phyloP scores from a whole-genome alignment of 495 filamentous ascomycete species.

The Penicillium chermesinum region DNA sequence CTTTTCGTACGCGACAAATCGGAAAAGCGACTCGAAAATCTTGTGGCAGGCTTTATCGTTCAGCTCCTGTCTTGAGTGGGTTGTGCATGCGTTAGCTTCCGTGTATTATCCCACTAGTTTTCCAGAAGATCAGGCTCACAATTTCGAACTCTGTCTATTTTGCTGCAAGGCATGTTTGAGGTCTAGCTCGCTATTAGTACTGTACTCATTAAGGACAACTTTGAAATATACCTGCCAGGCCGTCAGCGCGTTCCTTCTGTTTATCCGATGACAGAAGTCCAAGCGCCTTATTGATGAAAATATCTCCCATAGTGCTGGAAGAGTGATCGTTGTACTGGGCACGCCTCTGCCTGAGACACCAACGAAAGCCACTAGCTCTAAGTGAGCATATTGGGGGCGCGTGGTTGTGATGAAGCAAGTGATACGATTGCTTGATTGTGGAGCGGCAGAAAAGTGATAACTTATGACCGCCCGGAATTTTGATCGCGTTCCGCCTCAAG shows the following conservation, averaged over 20 bases:
- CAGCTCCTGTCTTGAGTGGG: slow-evolving; percentile 41
- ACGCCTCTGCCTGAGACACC: neutral
- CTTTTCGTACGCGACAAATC: slow-evolving; percentile 60
- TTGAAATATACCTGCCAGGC: slow-evolving; percentile 40
- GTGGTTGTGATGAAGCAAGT: neutral
- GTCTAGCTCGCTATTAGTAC: slow-evolving; percentile 34
- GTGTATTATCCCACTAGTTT: neutral
- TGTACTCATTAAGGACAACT: neutral
- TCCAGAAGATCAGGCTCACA: slow-evolving; percentile 35
- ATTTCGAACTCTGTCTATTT: slow-evolving; percentile 49
- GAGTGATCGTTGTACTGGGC: neutral
- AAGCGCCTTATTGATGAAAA: slow-evolving; percentile 37
- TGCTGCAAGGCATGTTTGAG: slow-evolving; percentile 60
- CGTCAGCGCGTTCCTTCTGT: slow-evolving; percentile 47
- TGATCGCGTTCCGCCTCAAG: slow-evolving; percentile 40
- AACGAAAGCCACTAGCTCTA: neutral
- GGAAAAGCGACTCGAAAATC: slow-evolving; percentile 78
- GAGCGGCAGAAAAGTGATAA: slow-evolving; percentile 15
- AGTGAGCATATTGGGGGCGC: neutral
- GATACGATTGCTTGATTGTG: slow-evolving; percentile 12
- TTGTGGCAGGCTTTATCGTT: slow-evolving; percentile 74
- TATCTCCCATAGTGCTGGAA: slow-evolving; percentile 26
- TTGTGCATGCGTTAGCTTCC: slow-evolving; percentile 15
- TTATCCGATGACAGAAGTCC: slow-evolving; percentile 48
- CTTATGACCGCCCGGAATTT: slow-evolving; percentile 32